Base-by-base conservation (phyloP, 2,329 filamentous ascomycete genomes). In the Colletotrichum sansevieriae region DNA sequence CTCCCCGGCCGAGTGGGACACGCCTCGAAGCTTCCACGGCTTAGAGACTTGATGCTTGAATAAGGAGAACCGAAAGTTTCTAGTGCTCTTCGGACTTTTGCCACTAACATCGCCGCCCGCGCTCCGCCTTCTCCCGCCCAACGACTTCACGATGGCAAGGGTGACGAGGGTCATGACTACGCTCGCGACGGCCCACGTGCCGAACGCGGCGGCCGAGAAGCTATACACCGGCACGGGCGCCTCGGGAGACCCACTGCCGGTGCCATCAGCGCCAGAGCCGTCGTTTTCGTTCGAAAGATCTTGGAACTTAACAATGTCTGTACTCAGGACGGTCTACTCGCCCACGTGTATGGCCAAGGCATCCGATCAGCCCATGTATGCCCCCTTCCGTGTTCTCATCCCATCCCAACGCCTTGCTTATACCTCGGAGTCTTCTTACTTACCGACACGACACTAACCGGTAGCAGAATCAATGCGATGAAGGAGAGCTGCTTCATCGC, bases 271-370 rank as follows among this genome's bases (percentile, higher is more conserved):
- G 47, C 55, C 43, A 49, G 56, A 25, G 47, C 52, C 46, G 46
- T 65, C 65, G 61, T 68, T 65, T 65, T 65, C 60, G 54, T 33
- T 65, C 33, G 39, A 37, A 47, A 68, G 65, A 6, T 58, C 65
- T 35, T 68, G 64, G 64, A 68, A 68, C 65, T 68, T 68, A 12
- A 68, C 61, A 65, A 68, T 68, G 46, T 68, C 65, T 47, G 65
- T 68, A 59, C 65, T 65, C 52, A 68, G 46, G 33, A 68, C 52
- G 46, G 65, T 63, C 65, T 68, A 37, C 46, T 11, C 25, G 46
- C 43, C 29, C 20, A 9, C 22, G 47, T 18, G 54, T 65, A 52
- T 46, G 46, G 12, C 25, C 37, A 60, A 18, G 13, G 25, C 65
- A 43, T 65, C 65, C 52, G 37, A 65, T 59, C 39, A 46, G 39